Base-by-base conservation (phyloP, 2,329 filamentous ascomycete genomes). In the Phaeosphaeriaceae sp. region DNA sequence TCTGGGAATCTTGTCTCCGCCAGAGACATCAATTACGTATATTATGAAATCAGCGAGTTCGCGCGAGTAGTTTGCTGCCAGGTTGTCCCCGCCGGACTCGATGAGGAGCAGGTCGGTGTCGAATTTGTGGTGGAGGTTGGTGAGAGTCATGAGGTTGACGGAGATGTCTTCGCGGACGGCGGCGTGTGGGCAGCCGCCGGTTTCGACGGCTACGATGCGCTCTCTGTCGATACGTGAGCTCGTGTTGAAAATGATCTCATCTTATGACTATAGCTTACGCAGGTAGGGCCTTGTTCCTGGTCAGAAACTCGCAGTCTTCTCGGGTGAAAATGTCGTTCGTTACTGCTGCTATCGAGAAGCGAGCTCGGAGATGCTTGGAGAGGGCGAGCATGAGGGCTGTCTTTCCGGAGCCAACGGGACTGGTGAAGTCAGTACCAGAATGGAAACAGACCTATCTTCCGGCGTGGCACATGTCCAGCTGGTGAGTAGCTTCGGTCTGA, bases 301-400 rank as follows among this genome's bases (percentile, higher is more conserved):
- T 96, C 24, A 99, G 88, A 82, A 99, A 99, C 80, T 98, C 95
- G 82, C 93, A 93, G 83, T 99, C 95, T 81, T 99, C 95, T 65
- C 85, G 90, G 21, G 94, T 98, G 84, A 98, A 98, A 84, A 98
- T 98, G 84, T 98, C 94, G 84, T 98, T 98, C 50, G 95, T 99
- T 21, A 99, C 94, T 59, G 93, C 95, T 0, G 95, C 95, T 72
- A 99, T 91, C 74, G 89, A 92, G 86, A 91, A 93, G 54, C 86
- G 83, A 51, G 89, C 84, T 61, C 95, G 91, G 7, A 99, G 88
- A 7, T 90, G 89, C 36, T 89, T 89, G 82, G 93, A 97, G 67
- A 98, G 91, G 41, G 91, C 90, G 11, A 97, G 88, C 94, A 99
- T 98, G 25, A 98, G 86, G 19, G 95, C 95, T 0, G 95, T 98